phyloP scores from a whole-genome alignment of 2,329 filamentous ascomycete species.

The Amylocarpus encephaloides region DNA sequence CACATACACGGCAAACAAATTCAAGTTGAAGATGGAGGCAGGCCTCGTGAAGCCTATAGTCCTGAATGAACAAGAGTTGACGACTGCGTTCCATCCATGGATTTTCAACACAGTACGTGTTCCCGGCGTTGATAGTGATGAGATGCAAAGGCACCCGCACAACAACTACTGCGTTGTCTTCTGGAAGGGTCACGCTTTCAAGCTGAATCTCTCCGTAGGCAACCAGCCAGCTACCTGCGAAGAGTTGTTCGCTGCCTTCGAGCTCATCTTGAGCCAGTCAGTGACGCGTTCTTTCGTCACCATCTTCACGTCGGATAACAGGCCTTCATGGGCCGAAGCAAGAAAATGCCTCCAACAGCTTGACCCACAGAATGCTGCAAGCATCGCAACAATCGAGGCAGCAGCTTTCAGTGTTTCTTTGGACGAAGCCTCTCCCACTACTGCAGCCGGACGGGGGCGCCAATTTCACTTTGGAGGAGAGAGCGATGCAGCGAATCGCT shows the following conservation, averaged over 20 bases:
- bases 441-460: conserved; percentile 13
- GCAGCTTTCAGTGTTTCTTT: conserved; percentile 25
- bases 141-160: conserved; percentile 21
- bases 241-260: conserved; percentile 18
- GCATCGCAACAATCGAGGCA: conserved; percentile 20
- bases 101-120: conserved; percentile 29
- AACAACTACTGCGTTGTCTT: conserved; percentile 27
- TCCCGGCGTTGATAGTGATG: conserved; percentile 20
- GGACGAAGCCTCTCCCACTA: conserved; percentile 21
- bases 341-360: too few species aligned
- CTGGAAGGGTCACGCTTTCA: conserved; percentile 25
- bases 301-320: conserved; percentile 24
- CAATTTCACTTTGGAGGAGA: conserved; percentile 20
- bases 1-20: conserved; percentile 23
- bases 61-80: conserved; percentile 19
- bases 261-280: conserved; percentile 19
- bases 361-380: conserved; percentile 15
- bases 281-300: conserved; percentile 15
- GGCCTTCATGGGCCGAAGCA: conserved; percentile 23
- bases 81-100: conserved; percentile 23
- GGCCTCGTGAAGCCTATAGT: conserved; percentile 14
- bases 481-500: conserved; percentile 23
- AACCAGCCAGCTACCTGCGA: conserved; percentile 10
- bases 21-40: conserved; percentile 21
- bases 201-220: conserved; percentile 17